phyloP scores from a whole-genome alignment of 2,329 filamentous ascomycete species.

The Penicillium glabrum region DNA sequence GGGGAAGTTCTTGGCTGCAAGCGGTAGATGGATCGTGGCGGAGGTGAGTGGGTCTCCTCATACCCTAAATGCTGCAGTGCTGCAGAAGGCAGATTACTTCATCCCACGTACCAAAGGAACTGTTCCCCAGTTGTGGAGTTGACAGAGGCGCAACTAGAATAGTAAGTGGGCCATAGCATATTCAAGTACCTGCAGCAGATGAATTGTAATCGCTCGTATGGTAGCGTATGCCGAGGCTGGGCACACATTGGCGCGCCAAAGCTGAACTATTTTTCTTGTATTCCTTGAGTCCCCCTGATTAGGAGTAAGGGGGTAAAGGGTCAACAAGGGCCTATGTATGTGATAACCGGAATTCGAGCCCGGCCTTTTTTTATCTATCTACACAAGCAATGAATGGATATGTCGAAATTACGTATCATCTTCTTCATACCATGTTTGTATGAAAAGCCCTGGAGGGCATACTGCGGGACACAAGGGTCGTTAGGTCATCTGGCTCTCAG shows the following conservation, averaged over 20 bases:
- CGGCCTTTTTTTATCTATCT: background rate
- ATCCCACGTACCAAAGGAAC: constrained; percentile 11
- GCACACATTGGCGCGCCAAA: background rate
- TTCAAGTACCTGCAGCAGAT: background rate
- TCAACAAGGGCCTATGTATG: background rate
- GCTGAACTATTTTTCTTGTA: background rate
- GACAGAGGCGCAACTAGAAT: background rate
- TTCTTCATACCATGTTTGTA: background rate
- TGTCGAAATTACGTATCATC: background rate
- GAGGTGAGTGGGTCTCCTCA: background rate
- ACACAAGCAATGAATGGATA: background rate
- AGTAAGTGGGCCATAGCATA: background rate
- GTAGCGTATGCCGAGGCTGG: background rate
- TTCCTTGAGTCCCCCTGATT: background rate
- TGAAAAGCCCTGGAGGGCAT: background rate
- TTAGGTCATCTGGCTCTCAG: background rate
- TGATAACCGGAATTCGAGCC: background rate
- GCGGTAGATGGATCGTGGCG: constrained; percentile 16
- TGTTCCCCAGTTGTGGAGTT: constrained; percentile 9
- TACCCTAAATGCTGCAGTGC: background rate
- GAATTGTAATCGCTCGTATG: background rate
- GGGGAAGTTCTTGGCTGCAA: constrained; percentile 10
- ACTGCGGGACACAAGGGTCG: background rate
- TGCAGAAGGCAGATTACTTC: constrained; percentile 3
- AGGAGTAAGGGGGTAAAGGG: background rate